Conservation (phyloP, 129 eudicot genomes). For the Cynara cardunculus region DNA sequence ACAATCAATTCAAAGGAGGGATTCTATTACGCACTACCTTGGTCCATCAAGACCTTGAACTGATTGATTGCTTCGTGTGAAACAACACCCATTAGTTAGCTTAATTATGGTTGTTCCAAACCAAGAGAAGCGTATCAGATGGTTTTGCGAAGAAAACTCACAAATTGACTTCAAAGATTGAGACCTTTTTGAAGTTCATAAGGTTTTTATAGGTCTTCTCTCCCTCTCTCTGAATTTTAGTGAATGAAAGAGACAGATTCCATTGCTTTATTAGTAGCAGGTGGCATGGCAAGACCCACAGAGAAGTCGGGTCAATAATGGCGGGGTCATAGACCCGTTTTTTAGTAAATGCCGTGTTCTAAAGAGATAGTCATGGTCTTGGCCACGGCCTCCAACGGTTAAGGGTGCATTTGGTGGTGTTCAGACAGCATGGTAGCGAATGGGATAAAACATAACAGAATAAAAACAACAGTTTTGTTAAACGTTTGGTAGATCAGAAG, state of each 20-base stretch:
- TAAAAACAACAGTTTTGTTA: too few relatives aligned
- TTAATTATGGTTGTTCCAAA: background rate
- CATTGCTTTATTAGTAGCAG: background rate
- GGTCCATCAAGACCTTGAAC: conserved; percentile 53
- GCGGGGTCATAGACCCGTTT: conserved; percentile 2
- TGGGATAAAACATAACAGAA: too few relatives aligned
- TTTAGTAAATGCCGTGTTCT: background rate
- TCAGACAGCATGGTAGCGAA: too few relatives aligned
- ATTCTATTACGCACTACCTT: conserved; percentile 37
- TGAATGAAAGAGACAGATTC: background rate
- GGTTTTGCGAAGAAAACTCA: background rate
- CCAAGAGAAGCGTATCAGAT: background rate
- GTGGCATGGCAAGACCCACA: background rate
- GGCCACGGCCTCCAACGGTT: too few relatives aligned
- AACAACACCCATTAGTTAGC: conserved; percentile 38
- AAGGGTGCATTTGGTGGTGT: too few relatives aligned
- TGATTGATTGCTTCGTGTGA: conserved; percentile 52
- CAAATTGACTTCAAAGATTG: background rate
- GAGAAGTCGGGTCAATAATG: conserved; percentile 5
- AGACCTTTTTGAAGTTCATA: background rate
- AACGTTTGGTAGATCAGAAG: too few relatives aligned
- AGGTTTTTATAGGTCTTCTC: background rate
- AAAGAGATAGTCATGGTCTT: background rate
- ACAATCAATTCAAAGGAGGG: background rate
- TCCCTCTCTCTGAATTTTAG: background rate